These are phyloP conservation scores for Vigna angularis DNA, from an alignment of 306 rosid species.

Conservation along the genomic window DNA sequence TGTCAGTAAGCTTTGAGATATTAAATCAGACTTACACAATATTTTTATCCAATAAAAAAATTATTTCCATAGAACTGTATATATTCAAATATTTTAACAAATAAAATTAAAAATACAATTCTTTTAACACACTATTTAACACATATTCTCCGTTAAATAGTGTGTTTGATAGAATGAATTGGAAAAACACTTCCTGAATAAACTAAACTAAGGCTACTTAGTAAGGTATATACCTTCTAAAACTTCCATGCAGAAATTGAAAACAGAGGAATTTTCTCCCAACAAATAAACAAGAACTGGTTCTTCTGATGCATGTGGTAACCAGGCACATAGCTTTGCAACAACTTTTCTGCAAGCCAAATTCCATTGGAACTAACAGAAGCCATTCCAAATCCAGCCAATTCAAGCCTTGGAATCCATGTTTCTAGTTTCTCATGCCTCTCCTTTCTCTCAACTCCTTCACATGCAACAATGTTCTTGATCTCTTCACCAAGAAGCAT, in stretches of 20 bases:
- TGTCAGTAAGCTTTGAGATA: background rate
- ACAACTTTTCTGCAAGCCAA: constrained; percentile 50
- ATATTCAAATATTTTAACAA: background rate
- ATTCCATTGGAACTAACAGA: constrained; percentile 53
- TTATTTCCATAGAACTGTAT: background rate
- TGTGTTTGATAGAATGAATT: background rate
- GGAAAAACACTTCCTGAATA: background rate
- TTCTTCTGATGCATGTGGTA: constrained; percentile 59
- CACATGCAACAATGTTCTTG: constrained; percentile 74
- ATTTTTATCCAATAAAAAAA: background rate
- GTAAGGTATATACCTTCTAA: constrained; percentile 33
- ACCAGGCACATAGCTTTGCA: constrained; percentile 56
- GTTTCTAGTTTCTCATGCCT: constrained; percentile 67
- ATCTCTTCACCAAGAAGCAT: constrained; percentile 75
- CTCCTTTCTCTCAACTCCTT: constrained; percentile 68
- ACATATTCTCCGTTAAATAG: background rate
- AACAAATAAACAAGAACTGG: constrained; percentile 60
- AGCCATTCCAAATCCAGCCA: constrained; percentile 64
- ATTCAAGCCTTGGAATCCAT: constrained; percentile 68
- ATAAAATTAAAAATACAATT: background rate
- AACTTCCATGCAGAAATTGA: constrained; percentile 70
- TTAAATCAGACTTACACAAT: background rate
- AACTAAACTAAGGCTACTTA: background rate
- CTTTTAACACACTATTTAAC: background rate
- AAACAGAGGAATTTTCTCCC: constrained; percentile 67